phyloP scores from a whole-genome alignment of 768 basidiomycete genomes.

The Lentinula raphanica region DNA sequence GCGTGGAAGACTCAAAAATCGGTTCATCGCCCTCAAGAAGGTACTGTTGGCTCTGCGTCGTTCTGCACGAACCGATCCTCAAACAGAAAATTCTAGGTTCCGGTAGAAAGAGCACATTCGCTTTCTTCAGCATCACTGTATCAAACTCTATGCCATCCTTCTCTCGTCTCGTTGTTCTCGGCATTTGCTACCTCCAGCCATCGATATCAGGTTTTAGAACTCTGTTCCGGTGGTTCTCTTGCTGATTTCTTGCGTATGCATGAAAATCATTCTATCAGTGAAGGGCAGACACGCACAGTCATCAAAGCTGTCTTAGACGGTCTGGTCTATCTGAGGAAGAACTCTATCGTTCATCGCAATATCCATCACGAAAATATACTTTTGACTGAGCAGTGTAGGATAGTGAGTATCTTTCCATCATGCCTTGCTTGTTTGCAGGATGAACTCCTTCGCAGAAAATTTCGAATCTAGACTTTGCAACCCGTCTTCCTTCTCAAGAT shows the following conservation, averaged over 20 bases:
- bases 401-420: constrained; percentile 28
- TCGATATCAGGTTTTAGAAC: constrained; percentile 38
- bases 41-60: constrained; percentile 15
- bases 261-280: constrained; percentile 18
- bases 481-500: constrained; percentile 19
- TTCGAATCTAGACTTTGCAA: constrained; percentile 33
- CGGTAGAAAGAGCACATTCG: not conserved
- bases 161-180: constrained; percentile 41
- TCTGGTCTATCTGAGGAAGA: constrained; percentile 36
- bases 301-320: constrained; percentile 36
- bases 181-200: constrained; percentile 27
- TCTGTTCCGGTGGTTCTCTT: constrained; percentile 38
- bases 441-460: constrained; percentile 33
- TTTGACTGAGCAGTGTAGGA: constrained; percentile 31
- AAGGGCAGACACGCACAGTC: constrained; percentile 33
- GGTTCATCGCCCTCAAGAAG: constrained; percentile 39
- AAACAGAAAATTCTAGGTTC: constrained; percentile 7
- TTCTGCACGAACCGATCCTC: not conserved
- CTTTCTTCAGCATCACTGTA: constrained; percentile 25
- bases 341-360: constrained; percentile 39
- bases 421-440: not conserved
- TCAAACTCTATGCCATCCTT: constrained; percentile 42
- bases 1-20: constrained; percentile 37
- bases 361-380: constrained; percentile 35
- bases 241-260: constrained; percentile 23